phyloP scores from a whole-genome alignment of 148 eudicot genomes.

The Spergularia marina region DNA sequence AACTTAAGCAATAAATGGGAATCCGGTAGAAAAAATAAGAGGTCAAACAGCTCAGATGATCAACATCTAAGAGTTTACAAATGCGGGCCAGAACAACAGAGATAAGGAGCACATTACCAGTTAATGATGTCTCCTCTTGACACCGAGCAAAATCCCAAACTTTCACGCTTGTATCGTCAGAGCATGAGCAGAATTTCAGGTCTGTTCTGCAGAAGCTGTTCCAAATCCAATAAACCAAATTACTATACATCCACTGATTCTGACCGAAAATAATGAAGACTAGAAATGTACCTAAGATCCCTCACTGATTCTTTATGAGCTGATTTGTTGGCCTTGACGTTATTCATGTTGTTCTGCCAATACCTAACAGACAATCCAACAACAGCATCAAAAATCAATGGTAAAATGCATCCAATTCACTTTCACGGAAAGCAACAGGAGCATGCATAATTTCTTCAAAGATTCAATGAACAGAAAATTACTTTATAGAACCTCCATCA shows the following conservation, averaged over 20 bases:
- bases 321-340: slow-evolving; percentile 87
- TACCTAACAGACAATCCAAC: slow-evolving; percentile 49
- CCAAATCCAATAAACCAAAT: slow-evolving; percentile 10
- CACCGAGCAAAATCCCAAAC: slow-evolving; percentile 98
- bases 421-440: neutral
- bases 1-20: slow-evolving; percentile 1
- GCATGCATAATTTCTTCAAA: neutral
- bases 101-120: slow-evolving; percentile 73
- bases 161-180: slow-evolving; percentile 95
- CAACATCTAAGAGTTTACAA: slow-evolving; percentile 6
- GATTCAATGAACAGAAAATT: neutral
- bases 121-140: slow-evolving; percentile 87
- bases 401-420: neutral
- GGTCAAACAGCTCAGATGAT: neutral
- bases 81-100: neutral
- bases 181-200: slow-evolving; percentile 94
- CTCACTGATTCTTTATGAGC: slow-evolving; percentile 97
- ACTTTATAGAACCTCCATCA: slow-evolving; percentile 96
- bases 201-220: slow-evolving; percentile 96
- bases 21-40: neutral
- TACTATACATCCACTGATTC: neutral
- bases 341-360: slow-evolving; percentile 99
- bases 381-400: slow-evolving; percentile 17
- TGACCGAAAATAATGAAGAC: neutral
- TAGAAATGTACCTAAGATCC: slow-evolving; percentile 61